phyloP scores from a whole-genome alignment of 75 land plant genomes.

The Pinus taeda region DNA sequence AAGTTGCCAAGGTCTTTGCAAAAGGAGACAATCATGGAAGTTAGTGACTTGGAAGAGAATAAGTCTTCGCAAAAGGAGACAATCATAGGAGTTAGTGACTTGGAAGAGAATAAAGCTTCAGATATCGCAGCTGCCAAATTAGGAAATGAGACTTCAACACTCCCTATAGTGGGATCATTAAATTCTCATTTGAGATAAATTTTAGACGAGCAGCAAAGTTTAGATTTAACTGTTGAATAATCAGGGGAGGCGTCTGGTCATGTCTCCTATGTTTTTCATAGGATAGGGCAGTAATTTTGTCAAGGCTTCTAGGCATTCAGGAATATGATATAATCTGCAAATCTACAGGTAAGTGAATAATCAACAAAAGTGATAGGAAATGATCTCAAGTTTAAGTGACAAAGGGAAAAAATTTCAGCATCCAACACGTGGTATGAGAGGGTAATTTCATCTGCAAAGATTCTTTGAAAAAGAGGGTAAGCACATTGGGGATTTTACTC shows the following conservation, averaged over 20 bases:
- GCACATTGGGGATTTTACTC: neutral
- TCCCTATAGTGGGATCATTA: neutral
- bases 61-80: neutral
- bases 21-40: neutral
- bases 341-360: neutral
- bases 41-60: neutral
- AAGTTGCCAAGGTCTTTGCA: neutral
- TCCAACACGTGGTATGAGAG: neutral
- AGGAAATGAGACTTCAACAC: neutral
- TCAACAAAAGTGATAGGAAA: neutral
- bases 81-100: neutral
- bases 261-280: neutral
- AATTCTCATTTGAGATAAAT: neutral
- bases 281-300: neutral
- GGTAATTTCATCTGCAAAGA: neutral
- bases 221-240: neutral
- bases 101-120: neutral
- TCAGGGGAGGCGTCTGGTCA: neutral
- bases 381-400: neutral
- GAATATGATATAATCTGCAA: neutral
- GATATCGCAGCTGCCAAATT: neutral
- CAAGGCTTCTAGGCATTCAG: neutral
- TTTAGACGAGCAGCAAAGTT: neutral
- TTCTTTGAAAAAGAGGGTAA: constrained; percentile 4
- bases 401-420: neutral